Evolutionary conservation across 1,139 yeast genomes (phyloP), one percentile per base, ranked within the genome.

Genomic region (Taiozyma onychis): DNA sequence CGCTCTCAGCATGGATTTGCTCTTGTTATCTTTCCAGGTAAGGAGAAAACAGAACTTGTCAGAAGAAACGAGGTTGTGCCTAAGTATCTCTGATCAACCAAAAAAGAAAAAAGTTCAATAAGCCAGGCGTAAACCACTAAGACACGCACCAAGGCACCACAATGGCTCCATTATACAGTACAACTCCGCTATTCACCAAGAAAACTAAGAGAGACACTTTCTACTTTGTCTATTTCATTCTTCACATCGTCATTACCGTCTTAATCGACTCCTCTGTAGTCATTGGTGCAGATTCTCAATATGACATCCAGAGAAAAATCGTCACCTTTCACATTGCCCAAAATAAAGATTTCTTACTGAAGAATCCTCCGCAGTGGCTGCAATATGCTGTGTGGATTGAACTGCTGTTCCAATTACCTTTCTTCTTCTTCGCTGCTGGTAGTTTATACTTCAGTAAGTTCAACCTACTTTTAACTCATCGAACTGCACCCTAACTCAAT

Each of bases 241-340:
- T 85, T 22, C 97, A 91, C 64, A 78, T 87, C 26, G 85, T 91
- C 18, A 78, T 89, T 59, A 86, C 97, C 0, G 56, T 88, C 5
- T 66, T 86, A 43, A 78, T 91, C 48, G 98, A 91, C 65, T 77
- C 90, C 10, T 75, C 85, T 5, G 76, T 88, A 45, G 83, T 85
- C 6, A 68, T 90, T 22, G 95, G 95, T 0, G 56, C 61, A 10
- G 59, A 71, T 43, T 77, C 74, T 59, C 80, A 75, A 55, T 68
- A 76, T 8, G 57, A 61, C 3, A 52, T 84, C 42, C 89, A 88
- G 56, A 64, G 66, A 39, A 43, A 46, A 3, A 60, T 88, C 16
- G 69, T 82, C 16, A 68, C 72, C 3, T 81, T 80, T 68, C 97
- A 91, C 61, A 69, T 86, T 39, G 48, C 65, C 3, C 59, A 69